Conservation (phyloP, 306 rosid genomes). For the Oxytropis ochrocephala region DNA sequence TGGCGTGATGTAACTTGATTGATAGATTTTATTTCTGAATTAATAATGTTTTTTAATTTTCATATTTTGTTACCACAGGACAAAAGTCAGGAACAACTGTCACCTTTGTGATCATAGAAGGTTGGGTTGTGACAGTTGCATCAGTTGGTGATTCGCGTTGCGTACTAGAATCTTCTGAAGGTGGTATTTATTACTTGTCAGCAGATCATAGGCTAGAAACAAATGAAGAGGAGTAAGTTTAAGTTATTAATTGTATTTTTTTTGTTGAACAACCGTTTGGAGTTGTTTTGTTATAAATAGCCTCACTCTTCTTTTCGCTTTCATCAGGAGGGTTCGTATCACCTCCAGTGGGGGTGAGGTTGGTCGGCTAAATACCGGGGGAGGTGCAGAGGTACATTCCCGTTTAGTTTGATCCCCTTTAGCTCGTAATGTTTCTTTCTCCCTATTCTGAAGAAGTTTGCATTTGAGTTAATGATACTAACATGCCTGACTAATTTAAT, state of each 20-base stretch:
- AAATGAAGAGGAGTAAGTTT: conserved; percentile 94
- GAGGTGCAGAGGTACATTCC: conserved; percentile 85
- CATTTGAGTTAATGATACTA: not conserved
- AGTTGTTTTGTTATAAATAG: not conserved
- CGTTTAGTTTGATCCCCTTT: conserved; percentile 8
- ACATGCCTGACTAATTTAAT: conserved; percentile 10
- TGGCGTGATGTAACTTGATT: not conserved
- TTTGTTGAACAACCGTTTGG: conserved; percentile 4
- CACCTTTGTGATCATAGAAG: conserved; percentile 93
- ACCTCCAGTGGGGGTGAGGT: conserved; percentile 96
- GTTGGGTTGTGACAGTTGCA: conserved; percentile 96
- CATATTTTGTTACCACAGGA: conserved; percentile 33
- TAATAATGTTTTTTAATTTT: not conserved
- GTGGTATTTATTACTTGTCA: conserved; percentile 80
- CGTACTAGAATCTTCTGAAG: conserved; percentile 84
- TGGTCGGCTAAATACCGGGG: conserved; percentile 97
- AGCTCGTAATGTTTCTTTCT: not conserved
- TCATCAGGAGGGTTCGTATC: conserved; percentile 77
- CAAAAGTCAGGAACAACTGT: conserved; percentile 95
- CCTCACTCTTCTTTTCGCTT: conserved; percentile 16
- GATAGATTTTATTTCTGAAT: not conserved
- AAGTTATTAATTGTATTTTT: not conserved
- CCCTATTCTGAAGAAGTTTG: not conserved
- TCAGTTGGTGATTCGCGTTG: conserved; percentile 99
- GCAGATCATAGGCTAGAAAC: conserved; percentile 96